Percentiles rank a stretch among this genome's conserved stretches.
These are phyloP conservation scores for Beta macrorhiza DNA, from an alignment of 179 eudicot species.

Conservation along the genomic window DNA sequence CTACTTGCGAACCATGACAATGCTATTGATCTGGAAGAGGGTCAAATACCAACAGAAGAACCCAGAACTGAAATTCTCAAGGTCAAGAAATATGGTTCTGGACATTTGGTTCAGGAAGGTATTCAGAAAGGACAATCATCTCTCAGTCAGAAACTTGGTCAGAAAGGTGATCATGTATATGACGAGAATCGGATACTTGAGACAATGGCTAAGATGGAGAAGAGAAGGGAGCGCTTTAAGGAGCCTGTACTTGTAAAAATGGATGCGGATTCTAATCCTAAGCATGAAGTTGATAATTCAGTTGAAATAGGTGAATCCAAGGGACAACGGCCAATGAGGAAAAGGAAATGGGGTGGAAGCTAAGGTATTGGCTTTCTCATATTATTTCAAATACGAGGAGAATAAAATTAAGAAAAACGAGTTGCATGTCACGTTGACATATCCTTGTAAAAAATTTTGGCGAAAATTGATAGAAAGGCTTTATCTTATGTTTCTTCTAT, in stretches of 20 bases:
- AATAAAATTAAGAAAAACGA: not conserved
- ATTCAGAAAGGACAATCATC: conserved; percentile 14
- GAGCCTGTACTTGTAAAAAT: conserved; percentile 36
- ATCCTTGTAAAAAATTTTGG: conserved; percentile 6
- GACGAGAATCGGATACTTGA: conserved; percentile 44
- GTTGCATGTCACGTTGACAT: conserved; percentile 14
- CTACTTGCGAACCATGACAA: conserved; percentile 13
- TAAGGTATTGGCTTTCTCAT: conserved; percentile 19
- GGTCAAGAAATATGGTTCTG: conserved; percentile 20
- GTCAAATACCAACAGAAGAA: conserved; percentile 55
- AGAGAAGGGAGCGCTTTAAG: conserved; percentile 63
- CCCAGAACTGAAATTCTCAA: conserved; percentile 14
- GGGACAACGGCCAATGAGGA: conserved; percentile 54
- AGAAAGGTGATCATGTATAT: conserved; percentile 17
- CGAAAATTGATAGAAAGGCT: not conserved
- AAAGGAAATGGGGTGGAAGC: conserved; percentile 57
- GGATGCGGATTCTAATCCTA: conserved; percentile 30
- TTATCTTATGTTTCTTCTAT: not conserved
- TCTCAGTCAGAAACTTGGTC: conserved; percentile 19
- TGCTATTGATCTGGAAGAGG: conserved; percentile 55
- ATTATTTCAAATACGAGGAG: not conserved
- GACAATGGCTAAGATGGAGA: conserved; percentile 65
- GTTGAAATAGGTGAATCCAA: conserved; percentile 28
- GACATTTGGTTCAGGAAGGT: conserved; percentile 11
- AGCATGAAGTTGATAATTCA: conserved; percentile 22